Conservation (phyloP, 371 early-diverging fungal species). For the Chytridium lagenaria region DNA sequence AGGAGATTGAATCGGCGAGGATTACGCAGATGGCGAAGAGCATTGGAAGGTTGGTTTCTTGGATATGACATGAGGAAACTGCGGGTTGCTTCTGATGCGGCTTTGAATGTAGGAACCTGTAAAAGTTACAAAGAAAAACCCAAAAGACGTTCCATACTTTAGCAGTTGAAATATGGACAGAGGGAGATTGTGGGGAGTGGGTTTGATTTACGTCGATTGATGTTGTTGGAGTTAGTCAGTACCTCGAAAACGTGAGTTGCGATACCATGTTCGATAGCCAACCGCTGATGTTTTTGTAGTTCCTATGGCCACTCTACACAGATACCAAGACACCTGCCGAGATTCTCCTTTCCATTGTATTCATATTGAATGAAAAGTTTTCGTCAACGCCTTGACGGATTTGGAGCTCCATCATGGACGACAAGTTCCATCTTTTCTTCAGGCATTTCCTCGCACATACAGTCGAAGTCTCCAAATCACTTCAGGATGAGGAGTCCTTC, state of each 20-base stretch:
- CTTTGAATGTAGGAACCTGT: not conserved
- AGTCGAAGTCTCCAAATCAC: constrained; percentile 22
- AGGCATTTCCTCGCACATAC: constrained; percentile 57
- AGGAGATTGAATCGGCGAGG: constrained; percentile 33
- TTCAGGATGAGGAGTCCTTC: constrained; percentile 43
- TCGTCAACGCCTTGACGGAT: constrained; percentile 62
- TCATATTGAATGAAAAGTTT: constrained; percentile 89
- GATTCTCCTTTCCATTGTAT: constrained; percentile 77
- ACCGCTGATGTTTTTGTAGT: constrained; percentile 47
- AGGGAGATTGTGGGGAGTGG: constrained; percentile 61
- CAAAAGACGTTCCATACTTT: constrained; percentile 23
- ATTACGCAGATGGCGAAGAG: constrained; percentile 34
- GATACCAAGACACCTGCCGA: not conserved
- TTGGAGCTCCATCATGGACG: constrained; percentile 60
- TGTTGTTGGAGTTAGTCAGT: constrained; percentile 77
- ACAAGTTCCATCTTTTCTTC: constrained; percentile 62
- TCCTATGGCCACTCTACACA: constrained; percentile 74
- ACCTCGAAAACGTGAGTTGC: constrained; percentile 74
- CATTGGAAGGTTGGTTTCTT: constrained; percentile 31
- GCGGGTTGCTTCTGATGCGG: not conserved
- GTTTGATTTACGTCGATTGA: constrained; percentile 63
- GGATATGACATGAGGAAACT: too few species aligned
- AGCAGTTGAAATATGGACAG: constrained; percentile 64
- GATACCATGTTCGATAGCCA: not conserved
- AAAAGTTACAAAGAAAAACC: not conserved